Evolutionary conservation across 2,329 filamentous ascomycete species (phyloP).

Genomic region (Neofusicoccum parvum): DNA sequence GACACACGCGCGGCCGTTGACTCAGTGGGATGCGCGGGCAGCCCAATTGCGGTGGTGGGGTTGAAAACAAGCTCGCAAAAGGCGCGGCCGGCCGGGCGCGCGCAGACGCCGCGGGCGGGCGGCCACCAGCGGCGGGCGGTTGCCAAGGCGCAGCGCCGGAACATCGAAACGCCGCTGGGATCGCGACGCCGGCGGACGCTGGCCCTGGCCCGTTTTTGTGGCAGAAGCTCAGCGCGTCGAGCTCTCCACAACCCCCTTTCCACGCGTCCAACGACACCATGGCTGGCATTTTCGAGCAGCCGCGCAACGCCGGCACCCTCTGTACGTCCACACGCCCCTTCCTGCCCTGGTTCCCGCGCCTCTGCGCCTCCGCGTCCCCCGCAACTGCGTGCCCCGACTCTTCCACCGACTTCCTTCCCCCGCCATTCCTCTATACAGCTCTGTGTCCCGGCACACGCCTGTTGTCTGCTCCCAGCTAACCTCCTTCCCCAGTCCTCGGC

Average conservation of each 20-base stretch:
- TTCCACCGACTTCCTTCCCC: conserved; percentile 4
- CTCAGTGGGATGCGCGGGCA: conserved; percentile 9
- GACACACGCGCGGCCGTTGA: conserved; percentile 14
- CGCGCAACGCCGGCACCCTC: conserved; percentile 86
- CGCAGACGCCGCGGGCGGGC: neutral
- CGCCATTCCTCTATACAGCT: neutral
- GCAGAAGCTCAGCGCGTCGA: conserved; percentile 19
- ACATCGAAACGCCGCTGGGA: conserved; percentile 16
- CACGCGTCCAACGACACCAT: conserved; percentile 53
- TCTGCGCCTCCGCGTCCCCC: neutral
- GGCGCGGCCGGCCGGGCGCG: neutral
- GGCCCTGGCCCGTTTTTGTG: conserved; percentile 15
- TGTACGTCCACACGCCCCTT: conserved; percentile 51
- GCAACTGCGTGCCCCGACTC: conserved; percentile 4
- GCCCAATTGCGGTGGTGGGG: conserved; percentile 13
- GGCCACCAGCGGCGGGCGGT: neutral
- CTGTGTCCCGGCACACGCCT: neutral
- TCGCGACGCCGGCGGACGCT: conserved; percentile 7
- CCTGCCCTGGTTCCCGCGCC: neutral
- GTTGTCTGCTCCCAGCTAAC: conserved; percentile 27
- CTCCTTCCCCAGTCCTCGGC: conserved; percentile 68
- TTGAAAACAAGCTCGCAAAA: conserved; percentile 13
- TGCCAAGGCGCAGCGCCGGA: conserved; percentile 15
- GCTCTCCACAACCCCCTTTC: conserved; percentile 19
- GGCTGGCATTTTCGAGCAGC: conserved; percentile 95